Conservation (phyloP, 495 filamentous ascomycete species). For the Lentithecium fluviatile region DNA sequence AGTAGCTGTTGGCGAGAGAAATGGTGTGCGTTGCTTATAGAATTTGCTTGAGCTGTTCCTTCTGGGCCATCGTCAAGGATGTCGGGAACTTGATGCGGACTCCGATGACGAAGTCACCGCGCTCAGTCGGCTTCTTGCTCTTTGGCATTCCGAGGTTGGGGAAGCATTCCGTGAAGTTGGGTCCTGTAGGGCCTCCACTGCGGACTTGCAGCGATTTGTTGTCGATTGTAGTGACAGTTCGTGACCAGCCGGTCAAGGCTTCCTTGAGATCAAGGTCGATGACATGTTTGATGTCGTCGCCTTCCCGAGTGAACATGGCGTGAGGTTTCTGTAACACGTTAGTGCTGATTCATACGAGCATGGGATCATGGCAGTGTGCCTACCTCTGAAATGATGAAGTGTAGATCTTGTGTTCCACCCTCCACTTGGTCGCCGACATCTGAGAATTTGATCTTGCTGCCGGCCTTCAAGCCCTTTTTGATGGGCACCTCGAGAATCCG, state of each 20-base stretch:
- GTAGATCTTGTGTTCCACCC: conserved; percentile 93
- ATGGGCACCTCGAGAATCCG: conserved; percentile 89
- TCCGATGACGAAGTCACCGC: conserved; percentile 85
- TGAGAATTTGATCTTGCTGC: conserved; percentile 96
- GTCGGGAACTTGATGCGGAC: conserved; percentile 90
- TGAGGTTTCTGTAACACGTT: conserved; percentile 68
- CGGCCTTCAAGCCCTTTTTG: conserved; percentile 90
- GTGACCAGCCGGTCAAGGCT: conserved; percentile 91
- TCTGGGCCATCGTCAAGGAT: conserved; percentile 70
- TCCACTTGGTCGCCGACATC: conserved; percentile 96
- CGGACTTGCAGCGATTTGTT: conserved; percentile 74
- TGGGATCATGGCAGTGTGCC: conserved; percentile 37
- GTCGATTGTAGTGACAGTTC: conserved; percentile 90
- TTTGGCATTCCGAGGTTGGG: conserved; percentile 87
- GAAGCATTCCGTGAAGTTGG: conserved; percentile 75
- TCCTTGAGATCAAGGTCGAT: conserved; percentile 89
- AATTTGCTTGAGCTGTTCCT: conserved; percentile 73
- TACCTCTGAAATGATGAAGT: conserved; percentile 93
- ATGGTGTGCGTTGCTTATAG: conserved; percentile 43
- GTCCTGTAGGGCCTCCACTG: conserved; percentile 78
- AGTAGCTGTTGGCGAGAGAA: too few relatives aligned
- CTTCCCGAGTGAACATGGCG: conserved; percentile 75
- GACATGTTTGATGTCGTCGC: conserved; percentile 75
- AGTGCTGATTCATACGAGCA: neutral
- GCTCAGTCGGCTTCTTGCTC: conserved; percentile 77